Evolutionary conservation across 805 yeast species (phyloP).

Genomic region (Lipomyces starkeyi): DNA sequence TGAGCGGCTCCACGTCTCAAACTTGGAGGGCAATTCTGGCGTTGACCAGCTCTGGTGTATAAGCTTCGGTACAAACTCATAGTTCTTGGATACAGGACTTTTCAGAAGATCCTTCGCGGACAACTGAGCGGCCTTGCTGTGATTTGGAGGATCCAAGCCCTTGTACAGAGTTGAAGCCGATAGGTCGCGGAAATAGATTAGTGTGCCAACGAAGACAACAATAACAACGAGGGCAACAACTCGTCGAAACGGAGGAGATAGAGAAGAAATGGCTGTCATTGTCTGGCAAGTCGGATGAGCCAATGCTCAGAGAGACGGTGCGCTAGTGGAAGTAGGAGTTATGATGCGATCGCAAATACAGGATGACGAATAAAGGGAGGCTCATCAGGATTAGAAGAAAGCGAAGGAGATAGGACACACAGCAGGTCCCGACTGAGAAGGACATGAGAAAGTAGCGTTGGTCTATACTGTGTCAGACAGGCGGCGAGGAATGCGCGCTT

Average conservation of each 20-base stretch:
- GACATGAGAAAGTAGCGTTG: too few species aligned
- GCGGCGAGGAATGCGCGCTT: too few species aligned
- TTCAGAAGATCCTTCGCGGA: not conserved
- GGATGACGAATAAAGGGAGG: too few species aligned
- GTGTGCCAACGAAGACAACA: not conserved
- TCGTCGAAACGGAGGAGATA: not conserved
- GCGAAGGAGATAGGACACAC: too few species aligned
- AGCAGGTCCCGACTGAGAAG: too few species aligned
- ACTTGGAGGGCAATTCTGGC: not conserved
- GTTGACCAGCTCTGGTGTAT: not conserved
- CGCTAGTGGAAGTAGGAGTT: too few species aligned
- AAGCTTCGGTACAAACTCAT: not conserved
- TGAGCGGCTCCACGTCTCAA: not conserved
- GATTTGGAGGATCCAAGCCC: not conserved
- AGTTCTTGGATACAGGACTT: not conserved
- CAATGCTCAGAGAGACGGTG: too few species aligned
- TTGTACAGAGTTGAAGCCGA: not conserved
- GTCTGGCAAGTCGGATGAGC: not conserved
- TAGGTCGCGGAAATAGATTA: not conserved
- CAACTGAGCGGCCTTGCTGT: not conserved
- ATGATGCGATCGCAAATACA: too few species aligned
- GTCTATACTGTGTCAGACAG: too few species aligned
- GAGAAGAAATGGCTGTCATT: not conserved
- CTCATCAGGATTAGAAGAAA: too few species aligned
- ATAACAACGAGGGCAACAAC: not conserved